Evolutionary conservation across 768 basidiomycete species (phyloP).

Genomic region (Dacryopinax primogenitus): DNA sequence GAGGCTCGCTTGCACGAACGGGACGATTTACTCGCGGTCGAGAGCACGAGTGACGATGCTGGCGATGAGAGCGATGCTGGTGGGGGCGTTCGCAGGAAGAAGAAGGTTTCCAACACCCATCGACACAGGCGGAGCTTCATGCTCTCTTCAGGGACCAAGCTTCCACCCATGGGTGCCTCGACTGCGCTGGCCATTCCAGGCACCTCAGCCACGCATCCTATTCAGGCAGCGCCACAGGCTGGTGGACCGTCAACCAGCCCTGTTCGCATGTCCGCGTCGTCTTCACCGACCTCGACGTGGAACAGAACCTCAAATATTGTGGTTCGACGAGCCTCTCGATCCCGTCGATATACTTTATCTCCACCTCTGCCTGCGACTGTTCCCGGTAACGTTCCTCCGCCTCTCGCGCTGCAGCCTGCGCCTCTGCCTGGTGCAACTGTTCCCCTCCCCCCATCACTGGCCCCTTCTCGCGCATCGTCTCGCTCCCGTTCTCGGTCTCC

Average conservation of each 20-base stretch:
- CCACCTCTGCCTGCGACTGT: background rate
- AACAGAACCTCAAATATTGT: background rate
- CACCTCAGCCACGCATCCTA: background rate
- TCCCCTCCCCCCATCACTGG: constrained; percentile 25
- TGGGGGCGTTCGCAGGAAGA: constrained; percentile 12
- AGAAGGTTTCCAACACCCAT: constrained; percentile 9
- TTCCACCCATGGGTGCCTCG: background rate
- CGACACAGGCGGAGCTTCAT: constrained; percentile 6
- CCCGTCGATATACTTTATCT: background rate
- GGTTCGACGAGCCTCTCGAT: background rate
- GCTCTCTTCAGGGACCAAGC: constrained; percentile 5
- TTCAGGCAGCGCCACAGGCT: background rate
- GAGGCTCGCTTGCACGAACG: constrained; percentile 30
- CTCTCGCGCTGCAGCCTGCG: background rate
- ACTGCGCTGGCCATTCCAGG: background rate
- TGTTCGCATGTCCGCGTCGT: constrained; percentile 1
- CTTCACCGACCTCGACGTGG: background rate
- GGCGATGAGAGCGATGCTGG: constrained; percentile 61
- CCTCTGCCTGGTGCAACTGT: background rate
- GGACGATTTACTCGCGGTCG: constrained; percentile 15
- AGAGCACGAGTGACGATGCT: constrained; percentile 60
- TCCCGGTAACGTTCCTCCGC: background rate
- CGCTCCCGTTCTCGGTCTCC: constrained; percentile 92
- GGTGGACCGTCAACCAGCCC: background rate
- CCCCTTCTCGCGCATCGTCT: constrained; percentile 69